Percentiles rank a stretch among this genome's conserved stretches.
Evolutionary conservation across 1,284 basidiomycete genomes (phyloP).

Genomic region (Boletus sp.): DNA sequence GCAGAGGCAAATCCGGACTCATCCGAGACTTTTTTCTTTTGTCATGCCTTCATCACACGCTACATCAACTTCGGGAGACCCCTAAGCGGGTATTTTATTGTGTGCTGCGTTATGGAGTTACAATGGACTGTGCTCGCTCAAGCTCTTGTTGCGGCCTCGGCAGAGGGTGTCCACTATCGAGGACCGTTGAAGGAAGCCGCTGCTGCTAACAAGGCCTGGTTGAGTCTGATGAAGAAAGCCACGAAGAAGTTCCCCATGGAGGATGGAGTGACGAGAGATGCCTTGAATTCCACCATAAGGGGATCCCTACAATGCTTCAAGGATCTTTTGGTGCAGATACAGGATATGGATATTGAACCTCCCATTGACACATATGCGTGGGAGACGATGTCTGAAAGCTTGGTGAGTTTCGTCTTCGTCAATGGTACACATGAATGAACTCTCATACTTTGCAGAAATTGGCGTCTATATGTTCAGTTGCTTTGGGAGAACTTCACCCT

Average conservation of each 20-base stretch:
- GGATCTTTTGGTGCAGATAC: constrained; percentile 70
- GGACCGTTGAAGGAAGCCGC: constrained; percentile 62
- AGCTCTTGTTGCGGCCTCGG: constrained; percentile 51
- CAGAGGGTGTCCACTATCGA: constrained; percentile 28
- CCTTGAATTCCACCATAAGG: constrained; percentile 50
- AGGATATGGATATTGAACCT: constrained; percentile 76
- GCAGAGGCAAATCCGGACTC: constrained; percentile 39
- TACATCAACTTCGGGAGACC: constrained; percentile 77
- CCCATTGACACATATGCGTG: constrained; percentile 80
- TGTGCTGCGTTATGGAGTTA: constrained; percentile 82
- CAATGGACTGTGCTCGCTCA: constrained; percentile 84
- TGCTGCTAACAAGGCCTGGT: constrained; percentile 81
- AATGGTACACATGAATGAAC: neutral
- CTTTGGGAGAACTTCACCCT: constrained; percentile 66
- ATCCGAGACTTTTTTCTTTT: constrained; percentile 44
- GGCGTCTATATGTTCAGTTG: constrained; percentile 80
- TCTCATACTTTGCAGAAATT: constrained; percentile 65
- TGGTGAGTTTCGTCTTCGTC: constrained; percentile 44
- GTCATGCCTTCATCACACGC: constrained; percentile 72
- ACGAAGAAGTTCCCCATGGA: constrained; percentile 37
- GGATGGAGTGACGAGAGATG: constrained; percentile 40
- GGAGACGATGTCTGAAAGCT: constrained; percentile 83
- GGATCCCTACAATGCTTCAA: constrained; percentile 72
- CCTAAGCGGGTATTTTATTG: constrained; percentile 83
- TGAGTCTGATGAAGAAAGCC: constrained; percentile 56